Conservation (phyloP, 352 stramenopile genomes). For the Nothophytophthora sp. region DNA sequence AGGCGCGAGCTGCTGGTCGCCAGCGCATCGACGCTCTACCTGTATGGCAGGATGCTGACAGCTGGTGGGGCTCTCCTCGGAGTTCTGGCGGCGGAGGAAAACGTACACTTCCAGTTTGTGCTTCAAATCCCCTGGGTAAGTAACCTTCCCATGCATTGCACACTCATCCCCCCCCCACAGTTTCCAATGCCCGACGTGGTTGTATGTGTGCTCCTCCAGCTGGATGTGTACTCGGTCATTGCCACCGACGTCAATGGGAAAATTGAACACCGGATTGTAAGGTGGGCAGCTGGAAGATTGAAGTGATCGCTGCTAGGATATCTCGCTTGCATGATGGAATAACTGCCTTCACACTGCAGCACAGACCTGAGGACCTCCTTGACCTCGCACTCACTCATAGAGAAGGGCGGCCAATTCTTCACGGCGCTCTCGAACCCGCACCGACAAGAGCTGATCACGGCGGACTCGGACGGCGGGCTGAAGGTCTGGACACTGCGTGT, state of each 20-base stretch:
- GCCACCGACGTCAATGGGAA: slow-evolving; percentile 20
- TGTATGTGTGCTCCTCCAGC: slow-evolving; percentile 18
- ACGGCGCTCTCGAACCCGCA: slow-evolving; percentile 37
- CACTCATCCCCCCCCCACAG: background rate
- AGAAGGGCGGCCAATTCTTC: slow-evolving; percentile 28
- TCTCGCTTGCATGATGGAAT: too few relatives aligned
- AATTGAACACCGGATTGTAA: slow-evolving; percentile 47
- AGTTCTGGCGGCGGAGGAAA: slow-evolving; percentile 34
- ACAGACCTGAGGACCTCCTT: slow-evolving; percentile 42
- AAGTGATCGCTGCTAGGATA: too few relatives aligned
- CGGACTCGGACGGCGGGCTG: slow-evolving; percentile 51
- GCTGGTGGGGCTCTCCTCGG: slow-evolving; percentile 40
- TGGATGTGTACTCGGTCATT: slow-evolving; percentile 48
- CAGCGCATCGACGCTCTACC: slow-evolving; percentile 30
- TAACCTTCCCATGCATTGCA: background rate
- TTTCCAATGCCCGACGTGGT: background rate
- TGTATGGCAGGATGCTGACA: slow-evolving; percentile 48
- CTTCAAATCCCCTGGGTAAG: slow-evolving; percentile 49
- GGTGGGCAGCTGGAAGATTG: slow-evolving; percentile 36
- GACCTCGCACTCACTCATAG: slow-evolving; percentile 33
- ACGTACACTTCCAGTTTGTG: slow-evolving; percentile 43
- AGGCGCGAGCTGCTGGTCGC: slow-evolving; percentile 41
- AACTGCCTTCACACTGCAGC: slow-evolving; percentile 7
- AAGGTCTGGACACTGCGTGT: slow-evolving; percentile 52
- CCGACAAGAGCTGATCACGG: slow-evolving; percentile 47